A percentile compares a stretch with the other conserved stretches of the same genome.
Evolutionary conservation across 306 rosid genomes (phyloP).

Genomic region (Lathyrus sativus): DNA sequence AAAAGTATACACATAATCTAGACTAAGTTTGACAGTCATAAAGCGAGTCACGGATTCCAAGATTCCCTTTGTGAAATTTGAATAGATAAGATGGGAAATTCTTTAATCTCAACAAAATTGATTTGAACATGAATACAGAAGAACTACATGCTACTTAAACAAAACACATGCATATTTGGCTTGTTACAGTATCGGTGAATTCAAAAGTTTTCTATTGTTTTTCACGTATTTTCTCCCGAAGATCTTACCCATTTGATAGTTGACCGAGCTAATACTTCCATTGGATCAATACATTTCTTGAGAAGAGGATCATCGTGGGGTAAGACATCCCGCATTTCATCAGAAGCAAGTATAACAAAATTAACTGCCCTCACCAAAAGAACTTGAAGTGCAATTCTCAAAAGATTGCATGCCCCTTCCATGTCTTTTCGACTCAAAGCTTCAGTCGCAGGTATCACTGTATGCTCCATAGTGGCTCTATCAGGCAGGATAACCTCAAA

Average conservation of each 20-base stretch:
- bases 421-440: conserved; percentile 73
- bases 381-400: conserved; percentile 76
- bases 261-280: conserved; percentile 49
- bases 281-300: conserved; percentile 51
- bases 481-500: conserved; percentile 77
- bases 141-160: conserved; percentile 22
- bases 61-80: conserved; percentile 4
- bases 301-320: conserved; percentile 60
- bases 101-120: conserved; percentile 12
- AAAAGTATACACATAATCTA: neutral
- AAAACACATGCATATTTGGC: conserved; percentile 18
- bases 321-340: conserved; percentile 60
- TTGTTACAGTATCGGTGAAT: conserved; percentile 24
- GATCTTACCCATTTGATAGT: conserved; percentile 51
- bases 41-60: neutral
- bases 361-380: conserved; percentile 75
- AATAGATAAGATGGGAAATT: conserved; percentile 1
- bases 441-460: conserved; percentile 68
- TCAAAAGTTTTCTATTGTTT: conserved; percentile 20
- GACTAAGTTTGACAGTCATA: neutral
- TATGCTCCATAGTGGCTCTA: conserved; percentile 76
- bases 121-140: conserved; percentile 32
- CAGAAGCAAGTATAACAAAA: conserved; percentile 66
- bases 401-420: conserved; percentile 75
- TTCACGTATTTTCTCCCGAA: conserved; percentile 33